These are phyloP conservation scores for Adansonia madagascariensis DNA, from an alignment of 441 rosid species.

Conservation along the genomic window DNA sequence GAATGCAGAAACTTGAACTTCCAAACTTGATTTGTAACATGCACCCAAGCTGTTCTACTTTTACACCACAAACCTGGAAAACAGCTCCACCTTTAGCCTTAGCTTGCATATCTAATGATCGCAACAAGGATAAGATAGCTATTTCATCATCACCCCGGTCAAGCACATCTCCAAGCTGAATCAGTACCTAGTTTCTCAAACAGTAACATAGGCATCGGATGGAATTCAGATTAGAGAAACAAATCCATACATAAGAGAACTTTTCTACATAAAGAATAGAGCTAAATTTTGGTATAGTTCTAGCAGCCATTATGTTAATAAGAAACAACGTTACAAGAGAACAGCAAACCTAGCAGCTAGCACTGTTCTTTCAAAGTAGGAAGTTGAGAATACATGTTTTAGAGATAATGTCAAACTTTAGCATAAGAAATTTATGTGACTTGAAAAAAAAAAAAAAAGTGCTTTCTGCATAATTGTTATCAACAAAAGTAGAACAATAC, in stretches of 20 bases:
- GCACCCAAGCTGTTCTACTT: constrained; percentile 1
- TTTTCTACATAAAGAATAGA: background rate
- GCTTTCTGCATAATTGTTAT: background rate
- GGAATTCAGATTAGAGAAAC: background rate
- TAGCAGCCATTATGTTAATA: background rate
- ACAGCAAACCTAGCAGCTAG: background rate
- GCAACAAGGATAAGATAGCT: constrained; percentile 76
- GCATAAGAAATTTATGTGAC: background rate
- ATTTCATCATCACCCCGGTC: constrained; percentile 91
- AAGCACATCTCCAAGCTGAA: constrained; percentile 90
- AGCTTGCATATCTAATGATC: constrained; percentile 75
- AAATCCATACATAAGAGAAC: background rate
- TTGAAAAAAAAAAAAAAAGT: background rate
- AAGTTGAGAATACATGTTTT: background rate
- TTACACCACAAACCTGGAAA: constrained; percentile 64
- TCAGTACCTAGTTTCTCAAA: constrained; percentile 53
- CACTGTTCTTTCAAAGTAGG: background rate
- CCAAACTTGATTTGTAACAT: background rate
- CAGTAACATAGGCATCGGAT: constrained; percentile 2
- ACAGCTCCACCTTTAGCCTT: constrained; percentile 89
- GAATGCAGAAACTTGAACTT: constrained; percentile 15
- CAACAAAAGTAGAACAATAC: constrained; percentile 38
- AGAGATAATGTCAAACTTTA: background rate
- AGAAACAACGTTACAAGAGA: background rate
- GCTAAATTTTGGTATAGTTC: background rate